Percentiles rank a stretch among this genome's conserved stretches.
Conservation (phyloP, 768 basidiomycete genomes). For the Pleurotus tuoliensis region DNA sequence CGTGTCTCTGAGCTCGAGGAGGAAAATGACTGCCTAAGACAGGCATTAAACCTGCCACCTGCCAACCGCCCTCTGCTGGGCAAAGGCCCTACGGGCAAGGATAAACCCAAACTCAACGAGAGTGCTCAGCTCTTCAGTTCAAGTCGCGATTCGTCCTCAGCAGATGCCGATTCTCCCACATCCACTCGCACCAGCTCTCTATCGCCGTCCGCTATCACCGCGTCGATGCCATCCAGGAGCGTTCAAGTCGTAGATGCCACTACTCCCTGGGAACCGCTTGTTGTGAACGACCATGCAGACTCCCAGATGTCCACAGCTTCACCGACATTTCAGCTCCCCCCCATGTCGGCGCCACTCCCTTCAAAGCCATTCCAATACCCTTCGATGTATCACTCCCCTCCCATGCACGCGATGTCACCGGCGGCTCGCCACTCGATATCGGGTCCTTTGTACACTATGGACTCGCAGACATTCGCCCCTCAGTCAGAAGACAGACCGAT, state of each 20-base stretch:
- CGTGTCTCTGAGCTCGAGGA: conserved; percentile 81
- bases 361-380: conserved; percentile 44
- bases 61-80: conserved; percentile 70
- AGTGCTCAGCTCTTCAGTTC: conserved; percentile 27
- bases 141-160: conserved; percentile 39
- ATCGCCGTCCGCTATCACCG: conserved; percentile 56
- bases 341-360: conserved; percentile 44
- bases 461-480: conserved; percentile 35
- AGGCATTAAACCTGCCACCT: conserved; percentile 68
- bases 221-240: conserved; percentile 43
- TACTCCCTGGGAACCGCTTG: conserved; percentile 53
- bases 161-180: conserved; percentile 35
- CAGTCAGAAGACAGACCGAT: conserved; percentile 51
- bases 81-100: conserved; percentile 85
- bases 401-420: conserved; percentile 34
- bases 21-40: conserved; percentile 73
- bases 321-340: conserved; percentile 36
- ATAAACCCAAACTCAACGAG: conserved; percentile 62
- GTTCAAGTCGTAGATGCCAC: conserved; percentile 44
- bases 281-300: conserved; percentile 41
- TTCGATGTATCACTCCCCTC: conserved; percentile 16
- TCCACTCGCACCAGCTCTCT: conserved; percentile 59
- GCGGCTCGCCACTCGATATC: conserved; percentile 41
- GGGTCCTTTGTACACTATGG: conserved; percentile 34
- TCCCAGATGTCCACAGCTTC: conserved; percentile 34